Base-by-base conservation (phyloP, 2,329 filamentous ascomycete genomes). In the Fonsecaea nubica region DNA sequence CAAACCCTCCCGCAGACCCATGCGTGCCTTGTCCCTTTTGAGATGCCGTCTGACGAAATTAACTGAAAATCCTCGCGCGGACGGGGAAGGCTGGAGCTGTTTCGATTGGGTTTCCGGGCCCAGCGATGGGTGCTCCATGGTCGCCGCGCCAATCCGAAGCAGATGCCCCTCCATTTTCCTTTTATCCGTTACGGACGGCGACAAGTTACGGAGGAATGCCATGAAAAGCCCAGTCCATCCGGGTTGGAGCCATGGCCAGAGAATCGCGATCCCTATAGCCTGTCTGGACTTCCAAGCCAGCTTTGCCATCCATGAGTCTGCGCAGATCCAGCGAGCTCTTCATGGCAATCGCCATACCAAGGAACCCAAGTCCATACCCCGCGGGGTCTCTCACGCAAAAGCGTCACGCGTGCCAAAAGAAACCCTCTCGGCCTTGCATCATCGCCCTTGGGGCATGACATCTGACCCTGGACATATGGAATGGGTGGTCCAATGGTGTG, bases 111-210 rank as follows among this genome's bases (percentile, higher is more conserved):
- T 57, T 35, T 48, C 25, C 21, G 30, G 57, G 57, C 25, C 25
- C 57, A 36, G 32, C 57, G 50, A 18, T 45, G 40, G 18, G 3
- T 58, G 63, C 45, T 52, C 36, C 48, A 54, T 21, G 32, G 18
- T 56, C 33, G 40, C 45, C 45, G 45, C 45, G 45, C 45, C 45
- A 50, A 50, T 50, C 45, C 45, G 45, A 21, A 50, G 45, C 13
- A 13, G 6, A 50, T 21, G 58, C 52, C 52, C 62, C 58, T 57
- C 53, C 65, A 62, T 59, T 48, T 48, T 25, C 66, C 66, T 68
- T 68, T 68, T 65, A 68, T 63, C 66, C 66, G 66, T 55, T 45
- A 15, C 42, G 32, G 25, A 50, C 21, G 40, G 30, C 32, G 15
- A 52, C 30, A 32, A 32, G 7, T 36, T 33, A 59, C 45, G 45